Evolutionary conservation across 352 stramenopile species (phyloP), one percentile per base, ranked within the genome.

Genomic region (Phytophthora pini): DNA sequence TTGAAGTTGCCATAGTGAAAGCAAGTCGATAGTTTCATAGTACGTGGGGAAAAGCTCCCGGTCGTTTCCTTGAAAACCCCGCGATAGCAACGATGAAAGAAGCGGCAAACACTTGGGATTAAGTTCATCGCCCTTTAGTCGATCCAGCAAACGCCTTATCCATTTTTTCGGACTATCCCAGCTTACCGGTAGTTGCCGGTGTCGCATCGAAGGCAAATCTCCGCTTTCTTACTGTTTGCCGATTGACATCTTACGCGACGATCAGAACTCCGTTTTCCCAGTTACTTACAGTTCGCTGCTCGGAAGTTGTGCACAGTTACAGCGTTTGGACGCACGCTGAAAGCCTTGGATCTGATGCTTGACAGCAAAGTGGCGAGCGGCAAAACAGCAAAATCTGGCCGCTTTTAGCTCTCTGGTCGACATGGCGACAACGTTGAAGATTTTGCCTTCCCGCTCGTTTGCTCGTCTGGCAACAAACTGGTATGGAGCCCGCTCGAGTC

Each of bases 21-120:
- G 11, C 8, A 36, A 36, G 31, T 36, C 31, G 13, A 36, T 3
- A 36, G 31, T 1, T 13, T 36, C 31, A 47, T 67, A 52, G 43
- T 54, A 43, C n/a, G 58, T 48, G 61, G 2, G 31, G 9, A 36
- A 36, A 36, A 36, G 9, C 31, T 36, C 31, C 31, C 1, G 31
- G 31, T 36, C 31, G 31, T 36, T 66, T 61, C 62, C 32, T 10
- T 24, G 62, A 70, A 68, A 66, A 41, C 49, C 44, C 20, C 61
- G 44, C 31, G 31, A 36, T 36, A 13, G 10, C 31, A 12, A 13
- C 5, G 29, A 26, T 26, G 24, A 26, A 26, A 4, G 24, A 26
- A 26, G 24, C 24, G 24, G 24, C 24, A 26, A 20, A 20, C 27
- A 3, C 5, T 31, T 31, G 5, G 27, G 27, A 32, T 32, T 36